Conservation (phyloP, 345 rosid species). For the Pistacia vera region DNA sequence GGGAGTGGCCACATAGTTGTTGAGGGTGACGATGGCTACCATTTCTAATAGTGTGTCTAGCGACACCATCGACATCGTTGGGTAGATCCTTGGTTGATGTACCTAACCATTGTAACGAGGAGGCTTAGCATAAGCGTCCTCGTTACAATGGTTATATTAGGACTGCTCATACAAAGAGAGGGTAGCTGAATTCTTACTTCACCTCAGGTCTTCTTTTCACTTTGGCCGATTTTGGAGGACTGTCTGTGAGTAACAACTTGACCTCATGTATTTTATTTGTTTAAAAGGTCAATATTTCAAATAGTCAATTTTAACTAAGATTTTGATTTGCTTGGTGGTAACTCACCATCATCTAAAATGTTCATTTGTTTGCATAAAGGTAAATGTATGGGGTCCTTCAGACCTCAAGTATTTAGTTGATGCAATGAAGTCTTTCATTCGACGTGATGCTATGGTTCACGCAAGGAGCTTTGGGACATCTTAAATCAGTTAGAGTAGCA, state of each 20-base stretch:
- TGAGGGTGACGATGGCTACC: no score
- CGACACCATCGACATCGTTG: no score
- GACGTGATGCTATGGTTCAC: conserved; percentile 95
- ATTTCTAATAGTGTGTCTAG: no score
- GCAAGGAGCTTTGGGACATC: conserved; percentile 72
- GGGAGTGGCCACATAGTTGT: no score
- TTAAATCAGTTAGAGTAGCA: no score
- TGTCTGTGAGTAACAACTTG: conserved; percentile 61
- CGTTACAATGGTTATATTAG: no score
- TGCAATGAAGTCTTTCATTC: conserved; percentile 93
- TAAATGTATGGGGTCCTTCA: conserved; percentile 95
- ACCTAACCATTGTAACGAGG: no score
- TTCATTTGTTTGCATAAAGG: conserved; percentile 43
- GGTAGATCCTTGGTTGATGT: no score
- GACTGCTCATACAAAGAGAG: conserved; percentile 1
- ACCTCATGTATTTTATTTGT: neutral
- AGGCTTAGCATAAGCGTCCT: no score
- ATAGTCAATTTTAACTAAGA: no score
- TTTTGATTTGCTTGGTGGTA: neutral
- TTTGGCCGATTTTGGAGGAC: conserved; percentile 91
- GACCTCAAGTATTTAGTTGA: conserved; percentile 82
- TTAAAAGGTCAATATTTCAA: no score
- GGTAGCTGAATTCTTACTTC: conserved; percentile 1
- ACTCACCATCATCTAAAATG: conserved; percentile 8
- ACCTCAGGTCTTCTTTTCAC: conserved; percentile 77